A percentile compares a stretch with the other conserved stretches of the same genome.
phyloP scores from a whole-genome alignment of 1,139 yeast species.

The Maudiozyma humilis region DNA sequence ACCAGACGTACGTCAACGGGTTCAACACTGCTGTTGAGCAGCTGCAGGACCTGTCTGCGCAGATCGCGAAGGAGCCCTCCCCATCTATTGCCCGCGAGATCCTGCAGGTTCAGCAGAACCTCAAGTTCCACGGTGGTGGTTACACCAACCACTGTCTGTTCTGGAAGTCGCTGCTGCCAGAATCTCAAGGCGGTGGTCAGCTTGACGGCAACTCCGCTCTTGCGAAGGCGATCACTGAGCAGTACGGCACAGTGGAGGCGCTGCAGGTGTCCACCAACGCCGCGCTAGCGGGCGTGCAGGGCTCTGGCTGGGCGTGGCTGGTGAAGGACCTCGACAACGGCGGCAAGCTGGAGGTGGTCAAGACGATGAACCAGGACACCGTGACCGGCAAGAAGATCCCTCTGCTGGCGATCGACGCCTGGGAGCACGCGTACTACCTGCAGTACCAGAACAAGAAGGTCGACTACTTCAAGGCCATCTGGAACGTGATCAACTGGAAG shows the following conservation, averaged over 20 bases:
- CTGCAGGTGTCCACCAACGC: conserved; percentile 62
- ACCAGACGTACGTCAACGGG: conserved; percentile 88
- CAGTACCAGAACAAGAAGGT: conserved; percentile 92
- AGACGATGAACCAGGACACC: conserved; percentile 87
- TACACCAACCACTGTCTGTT: conserved; percentile 77
- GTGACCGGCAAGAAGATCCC: conserved; percentile 65
- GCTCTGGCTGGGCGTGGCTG: conserved; percentile 96
- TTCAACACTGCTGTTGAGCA: conserved; percentile 78
- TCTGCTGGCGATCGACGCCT: conserved; percentile 89
- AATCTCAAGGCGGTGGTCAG: conserved; percentile 76
- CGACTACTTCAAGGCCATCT: conserved; percentile 91
- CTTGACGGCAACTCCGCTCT: conserved; percentile 49
- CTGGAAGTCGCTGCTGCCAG: conserved; percentile 90
- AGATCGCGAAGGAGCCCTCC: conserved; percentile 52
- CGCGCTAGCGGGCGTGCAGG: conserved; percentile 87
- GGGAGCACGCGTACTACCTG: conserved; percentile 98
- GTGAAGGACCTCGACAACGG: conserved; percentile 83
- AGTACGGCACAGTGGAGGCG: conserved; percentile 73
- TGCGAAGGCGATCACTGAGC: conserved; percentile 52
- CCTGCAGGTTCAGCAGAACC: conserved; percentile 55
- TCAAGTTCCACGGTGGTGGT: conserved; percentile 96
- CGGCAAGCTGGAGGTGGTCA: conserved; percentile 64
- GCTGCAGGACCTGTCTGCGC: conserved; percentile 58
- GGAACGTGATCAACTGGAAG: conserved; percentile 96
- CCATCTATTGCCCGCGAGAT: conserved; percentile 34